Conservation (phyloP, 495 filamentous ascomycete genomes). For the Darksidea phi region DNA sequence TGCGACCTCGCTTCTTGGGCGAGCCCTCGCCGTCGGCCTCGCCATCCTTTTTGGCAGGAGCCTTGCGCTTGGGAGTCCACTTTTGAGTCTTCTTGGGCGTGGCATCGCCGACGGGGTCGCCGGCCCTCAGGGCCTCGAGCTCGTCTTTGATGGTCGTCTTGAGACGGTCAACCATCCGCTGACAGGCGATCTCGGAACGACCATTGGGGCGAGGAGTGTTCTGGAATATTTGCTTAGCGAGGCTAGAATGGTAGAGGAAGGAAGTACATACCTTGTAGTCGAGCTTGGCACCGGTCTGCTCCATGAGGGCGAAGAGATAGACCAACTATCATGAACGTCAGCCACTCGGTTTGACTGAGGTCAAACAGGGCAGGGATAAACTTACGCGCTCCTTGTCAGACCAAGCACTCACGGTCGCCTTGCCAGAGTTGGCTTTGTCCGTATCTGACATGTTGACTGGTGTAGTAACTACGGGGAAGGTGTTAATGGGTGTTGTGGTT, state of each 20-base stretch:
- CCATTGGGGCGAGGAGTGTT: constrained; percentile 18
- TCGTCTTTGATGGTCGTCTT: constrained; percentile 17
- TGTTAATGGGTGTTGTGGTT: too few relatives aligned
- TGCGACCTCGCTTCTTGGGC: constrained; percentile 24
- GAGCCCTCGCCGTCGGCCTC: neutral
- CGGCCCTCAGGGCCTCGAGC: constrained; percentile 13
- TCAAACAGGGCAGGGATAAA: neutral
- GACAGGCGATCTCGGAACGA: constrained; percentile 18
- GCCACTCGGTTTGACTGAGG: neutral
- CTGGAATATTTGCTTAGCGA: neutral
- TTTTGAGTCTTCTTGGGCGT: neutral
- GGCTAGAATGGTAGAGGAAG: too few relatives aligned
- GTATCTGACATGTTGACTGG: too few relatives aligned
- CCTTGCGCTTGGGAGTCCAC: constrained; percentile 10
- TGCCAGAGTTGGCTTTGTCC: too few relatives aligned
- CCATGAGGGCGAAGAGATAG: constrained; percentile 17
- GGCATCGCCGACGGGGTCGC: constrained; percentile 2
- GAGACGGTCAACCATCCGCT: constrained; percentile 22
- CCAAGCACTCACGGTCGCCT: neutral
- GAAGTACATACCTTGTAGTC: constrained; percentile 10
- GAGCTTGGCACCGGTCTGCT: constrained; percentile 2
- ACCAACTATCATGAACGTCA: neutral
- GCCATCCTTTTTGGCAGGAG: neutral
- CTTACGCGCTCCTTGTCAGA: constrained; percentile 8
- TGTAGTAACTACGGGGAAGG: too few relatives aligned